Base-by-base conservation (phyloP, 164 flowering plant genomes). In the Magnolia changhungtana region DNA sequence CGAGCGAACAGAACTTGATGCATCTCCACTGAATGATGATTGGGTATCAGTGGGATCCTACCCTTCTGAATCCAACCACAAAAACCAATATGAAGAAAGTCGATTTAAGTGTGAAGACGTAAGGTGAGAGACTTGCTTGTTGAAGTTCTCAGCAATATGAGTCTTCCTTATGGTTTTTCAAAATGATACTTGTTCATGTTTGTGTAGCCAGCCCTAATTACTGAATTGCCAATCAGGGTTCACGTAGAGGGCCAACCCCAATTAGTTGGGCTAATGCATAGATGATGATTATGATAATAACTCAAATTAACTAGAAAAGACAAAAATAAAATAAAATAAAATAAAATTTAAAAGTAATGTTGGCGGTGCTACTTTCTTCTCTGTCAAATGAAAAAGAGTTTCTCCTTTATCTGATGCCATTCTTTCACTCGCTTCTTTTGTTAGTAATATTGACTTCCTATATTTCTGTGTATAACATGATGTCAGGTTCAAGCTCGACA, bases 41-140 rank as follows among this genome's bases (percentile, higher is more conserved):
- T 96, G 98, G 98, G 98, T 96, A 23, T 96, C 99, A 61, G 97
- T 94, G 69, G 92, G 98, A 74, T 94, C 99, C 78, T 94, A 96
- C 78, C 94, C 99, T 72, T 94, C 92, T 75, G 94, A 94, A 84
- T 98, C 92, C 81, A 96, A 92, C 98, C 95, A 97, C 74, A 92
- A 91, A 82, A 96, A 96, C 72, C 99, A 92, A 83, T 96, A 96
- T 81, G 99, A 96, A 85, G 99, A 96, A 83, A 96, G 97, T 82
- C 82, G 92, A 69, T 96, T 94, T 78, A 91, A 96, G 79, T 92
- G 98, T 83, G 99, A 96, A 85, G 99, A 96, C 87, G 98, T 94
- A 80, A 91, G 99, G 99, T 96, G 72, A 45, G 18, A 76, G 45
- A 37, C 45, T 37, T 51, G n/a, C 72, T 77, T 50, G 2, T 18